Base-by-base conservation (phyloP, 2,329 filamentous ascomycete species). In the Niveomyces coronatus region DNA sequence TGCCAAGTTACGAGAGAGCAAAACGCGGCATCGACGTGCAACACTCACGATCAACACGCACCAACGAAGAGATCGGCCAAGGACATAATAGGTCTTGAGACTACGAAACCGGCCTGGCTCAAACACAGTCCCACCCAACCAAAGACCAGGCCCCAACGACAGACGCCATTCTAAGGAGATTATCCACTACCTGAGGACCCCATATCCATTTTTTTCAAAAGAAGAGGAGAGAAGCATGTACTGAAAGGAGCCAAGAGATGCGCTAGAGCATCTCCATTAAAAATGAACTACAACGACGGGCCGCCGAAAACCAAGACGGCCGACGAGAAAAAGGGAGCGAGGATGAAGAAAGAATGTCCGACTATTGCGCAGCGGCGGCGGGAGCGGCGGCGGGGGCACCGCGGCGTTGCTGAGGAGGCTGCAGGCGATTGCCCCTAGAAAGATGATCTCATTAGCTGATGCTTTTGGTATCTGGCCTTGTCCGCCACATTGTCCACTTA, bases 401-500 rank as follows among this genome's bases (percentile, higher is more conserved):
- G 19, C 26, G 30, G 24, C 31, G 35, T 22, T 38, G 31, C 37
- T 44, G 42, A 37, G 30, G 33, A 29, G 38, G 38, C 33, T 40
- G 40, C 53, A 62, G 56, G 31, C 60, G 60, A 47, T 56, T 58
- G 33, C 52, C 50, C 63, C 64, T 68, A 31, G 18, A 31, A 9
- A n/a, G n/a, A n/a, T n/a, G 11, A 6, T 24, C 20, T 24, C 39
- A 43, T 58, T 44, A 58, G 54, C 34, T 44, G 33, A 13, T 18
- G 28, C 35, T 18, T 20, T 17, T 13, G 28, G 10, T 9, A 10
- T 29, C 8, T 9, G 6, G 24, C 28, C 32, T 18, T n/a, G 24
- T 15, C 16, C n/a, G 8, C 5, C 8, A n/a, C 8, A 28, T 34
- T 45, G 40, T 42, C 29, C 38, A 69, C 81, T 72, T 65, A 86